Conservation (phyloP, 106 monocot species). For the Xerophyta viscosa region DNA sequence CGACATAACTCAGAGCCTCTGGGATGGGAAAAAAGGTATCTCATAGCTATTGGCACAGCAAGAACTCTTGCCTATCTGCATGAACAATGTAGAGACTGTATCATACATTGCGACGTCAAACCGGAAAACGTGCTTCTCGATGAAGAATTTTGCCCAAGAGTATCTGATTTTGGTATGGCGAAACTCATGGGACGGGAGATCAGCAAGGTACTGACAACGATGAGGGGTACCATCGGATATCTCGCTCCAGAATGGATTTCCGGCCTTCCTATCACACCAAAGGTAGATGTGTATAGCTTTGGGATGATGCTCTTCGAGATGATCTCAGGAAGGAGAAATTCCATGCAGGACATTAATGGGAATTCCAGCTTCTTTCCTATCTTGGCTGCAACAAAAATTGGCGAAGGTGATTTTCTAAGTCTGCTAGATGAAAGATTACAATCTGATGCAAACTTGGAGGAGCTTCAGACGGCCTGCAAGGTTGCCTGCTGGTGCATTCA, state of each 20-base stretch:
- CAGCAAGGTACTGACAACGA: conserved; percentile 23
- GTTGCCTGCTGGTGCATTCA: conserved; percentile 22
- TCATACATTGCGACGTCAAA: conserved; percentile 28
- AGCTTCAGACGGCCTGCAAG: conserved; percentile 14
- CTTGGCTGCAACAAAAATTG: conserved; percentile 5
- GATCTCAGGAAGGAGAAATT: conserved; percentile 15
- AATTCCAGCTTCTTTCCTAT: conserved; percentile 8
- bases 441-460: conserved; percentile 4
- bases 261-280: conserved; percentile 1
- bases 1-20: background rate
- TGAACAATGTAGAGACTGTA: conserved; percentile 10
- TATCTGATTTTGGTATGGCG: conserved; percentile 20
- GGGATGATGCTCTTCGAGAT: conserved; percentile 6
- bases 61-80: conserved; percentile 5
- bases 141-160: conserved; percentile 6
- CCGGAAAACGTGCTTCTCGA: conserved; percentile 36
- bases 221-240: conserved; percentile 18
- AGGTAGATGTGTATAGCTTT: conserved; percentile 4
- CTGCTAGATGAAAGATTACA: conserved; percentile 18
- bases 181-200: conserved; percentile 28
- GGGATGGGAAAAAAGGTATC: conserved; percentile 21
- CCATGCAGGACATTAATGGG: background rate
- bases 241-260: conserved; percentile 9
- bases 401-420: background rate
- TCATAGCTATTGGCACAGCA: conserved; percentile 9